Evolutionary conservation across 1,139 yeast genomes (phyloP).

Genomic region (Blastobotrys indianensis): DNA sequence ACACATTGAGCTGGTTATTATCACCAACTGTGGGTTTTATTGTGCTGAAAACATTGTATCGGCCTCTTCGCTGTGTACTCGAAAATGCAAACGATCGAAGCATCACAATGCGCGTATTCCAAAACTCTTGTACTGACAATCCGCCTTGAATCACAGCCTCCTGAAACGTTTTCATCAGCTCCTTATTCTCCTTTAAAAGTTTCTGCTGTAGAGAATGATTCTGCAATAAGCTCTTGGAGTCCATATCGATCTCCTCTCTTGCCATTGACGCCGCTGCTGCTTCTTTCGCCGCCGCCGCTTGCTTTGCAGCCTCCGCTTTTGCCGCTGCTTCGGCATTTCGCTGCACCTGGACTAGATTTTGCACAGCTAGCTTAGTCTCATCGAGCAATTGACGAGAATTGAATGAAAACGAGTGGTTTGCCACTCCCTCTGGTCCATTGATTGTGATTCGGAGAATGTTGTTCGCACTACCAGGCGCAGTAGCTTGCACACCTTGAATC

Average conservation of each 20-base stretch:
- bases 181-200: constrained; percentile 61
- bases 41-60: constrained; percentile 88
- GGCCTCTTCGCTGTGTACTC: constrained; percentile 80
- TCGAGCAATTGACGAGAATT: constrained; percentile 72
- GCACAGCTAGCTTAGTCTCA: constrained; percentile 61
- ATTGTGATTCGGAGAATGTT: constrained; percentile 54
- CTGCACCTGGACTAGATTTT: constrained; percentile 46
- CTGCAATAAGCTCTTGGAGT: constrained; percentile 44
- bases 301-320: constrained; percentile 25
- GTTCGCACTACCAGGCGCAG: constrained; percentile 55
- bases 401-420: constrained; percentile 51
- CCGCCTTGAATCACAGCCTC: constrained; percentile 82
- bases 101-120: constrained; percentile 78
- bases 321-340: constrained; percentile 55
- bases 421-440: constrained; percentile 42
- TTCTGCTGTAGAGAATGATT: constrained; percentile 77
- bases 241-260: constrained; percentile 32
- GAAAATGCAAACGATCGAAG: constrained; percentile 82
- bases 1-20: constrained; percentile 72
- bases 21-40: constrained; percentile 83
- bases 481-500: constrained; percentile 45
- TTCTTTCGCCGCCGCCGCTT: constrained; percentile 16
- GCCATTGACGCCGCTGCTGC: constrained; percentile 29
- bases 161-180: constrained; percentile 69
- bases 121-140: constrained; percentile 74